Evolutionary conservation across 2,329 filamentous ascomycete genomes (phyloP).

Genomic region (Periconia digitata): DNA sequence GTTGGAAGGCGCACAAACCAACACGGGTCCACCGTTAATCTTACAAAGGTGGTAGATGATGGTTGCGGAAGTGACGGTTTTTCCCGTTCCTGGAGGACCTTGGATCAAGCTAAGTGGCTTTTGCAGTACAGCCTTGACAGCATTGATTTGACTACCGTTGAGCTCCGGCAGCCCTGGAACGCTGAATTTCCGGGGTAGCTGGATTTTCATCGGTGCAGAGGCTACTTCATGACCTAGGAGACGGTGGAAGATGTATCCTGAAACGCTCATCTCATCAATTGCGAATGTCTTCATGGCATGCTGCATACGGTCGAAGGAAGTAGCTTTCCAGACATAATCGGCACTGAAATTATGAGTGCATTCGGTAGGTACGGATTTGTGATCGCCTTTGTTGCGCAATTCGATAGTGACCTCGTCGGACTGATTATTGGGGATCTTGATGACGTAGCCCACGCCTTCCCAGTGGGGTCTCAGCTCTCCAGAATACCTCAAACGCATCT

Average conservation of each 20-base stretch:
- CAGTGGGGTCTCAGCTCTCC: constrained; percentile 88
- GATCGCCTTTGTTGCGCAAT: constrained; percentile 88
- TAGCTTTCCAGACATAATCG: constrained; percentile 99
- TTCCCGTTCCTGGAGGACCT: constrained; percentile 93
- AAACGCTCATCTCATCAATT: constrained; percentile 96
- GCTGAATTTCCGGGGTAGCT: constrained; percentile 94
- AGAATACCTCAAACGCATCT: constrained; percentile 96
- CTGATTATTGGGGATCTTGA: constrained; percentile 99
- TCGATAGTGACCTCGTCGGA: constrained; percentile 97
- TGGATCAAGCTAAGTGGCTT: constrained; percentile 95
- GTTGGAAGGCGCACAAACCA: constrained; percentile 97
- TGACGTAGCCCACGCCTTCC: constrained; percentile 98
- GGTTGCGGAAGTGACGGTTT: constrained; percentile 97
- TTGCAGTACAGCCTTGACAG: constrained; percentile 91
- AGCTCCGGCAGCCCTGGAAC: constrained; percentile 92
- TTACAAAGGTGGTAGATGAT: constrained; percentile 98
- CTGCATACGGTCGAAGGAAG: constrained; percentile 99
- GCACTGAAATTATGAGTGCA: constrained; percentile 98
- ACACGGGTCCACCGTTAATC: constrained; percentile 89
- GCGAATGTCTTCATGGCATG: constrained; percentile 99
- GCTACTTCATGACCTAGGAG: constrained; percentile 94
- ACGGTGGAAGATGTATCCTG: constrained; percentile 97
- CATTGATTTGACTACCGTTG: constrained; percentile 93
- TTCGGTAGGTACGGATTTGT: constrained; percentile 93
- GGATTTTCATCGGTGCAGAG: constrained; percentile 91